Evolutionary conservation across 1,139 yeast species (phyloP).

Genomic region (Saccharomyces hybrid): DNA sequence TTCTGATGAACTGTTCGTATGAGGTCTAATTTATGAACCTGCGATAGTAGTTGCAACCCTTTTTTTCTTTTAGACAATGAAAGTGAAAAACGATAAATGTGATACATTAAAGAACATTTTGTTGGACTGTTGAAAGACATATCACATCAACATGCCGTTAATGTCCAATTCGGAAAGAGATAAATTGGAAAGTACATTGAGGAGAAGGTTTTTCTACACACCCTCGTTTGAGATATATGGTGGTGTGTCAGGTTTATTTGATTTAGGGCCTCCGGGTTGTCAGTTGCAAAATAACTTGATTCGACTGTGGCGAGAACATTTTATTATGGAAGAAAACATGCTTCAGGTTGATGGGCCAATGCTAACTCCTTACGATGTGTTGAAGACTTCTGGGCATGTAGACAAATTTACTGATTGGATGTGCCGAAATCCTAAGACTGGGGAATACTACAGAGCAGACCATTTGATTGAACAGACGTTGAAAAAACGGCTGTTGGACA

Average conservation of each 20-base stretch:
- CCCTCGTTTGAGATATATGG: constrained; percentile 97
- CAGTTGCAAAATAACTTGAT: constrained; percentile 93
- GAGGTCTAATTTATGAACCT: background rate
- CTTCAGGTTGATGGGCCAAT: constrained; percentile 96
- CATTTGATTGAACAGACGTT: constrained; percentile 96
- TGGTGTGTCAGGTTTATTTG: constrained; percentile 96
- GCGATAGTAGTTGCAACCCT: background rate
- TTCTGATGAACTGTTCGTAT: background rate
- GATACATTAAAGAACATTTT: background rate
- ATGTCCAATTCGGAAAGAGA: constrained; percentile 58
- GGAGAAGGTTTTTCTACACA: constrained; percentile 93
- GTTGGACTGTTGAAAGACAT: background rate
- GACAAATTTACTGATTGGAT: constrained; percentile 99
- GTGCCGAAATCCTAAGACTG: constrained; percentile 92
- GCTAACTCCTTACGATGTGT: constrained; percentile 94
- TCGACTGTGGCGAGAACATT: constrained; percentile 97
- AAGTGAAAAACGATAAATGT: background rate
- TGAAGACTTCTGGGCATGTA: constrained; percentile 98
- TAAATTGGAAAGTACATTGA: constrained; percentile 78
- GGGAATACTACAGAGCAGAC: constrained; percentile 98
- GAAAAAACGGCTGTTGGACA: constrained; percentile 80
- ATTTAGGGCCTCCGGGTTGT: constrained; percentile 99
- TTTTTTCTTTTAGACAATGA: background rate
- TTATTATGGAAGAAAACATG: constrained; percentile 96
- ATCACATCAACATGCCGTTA: background rate